Evolutionary conservation across 768 basidiomycete species (phyloP).

Genomic region (Lanmaoa pseudosensibilis): DNA sequence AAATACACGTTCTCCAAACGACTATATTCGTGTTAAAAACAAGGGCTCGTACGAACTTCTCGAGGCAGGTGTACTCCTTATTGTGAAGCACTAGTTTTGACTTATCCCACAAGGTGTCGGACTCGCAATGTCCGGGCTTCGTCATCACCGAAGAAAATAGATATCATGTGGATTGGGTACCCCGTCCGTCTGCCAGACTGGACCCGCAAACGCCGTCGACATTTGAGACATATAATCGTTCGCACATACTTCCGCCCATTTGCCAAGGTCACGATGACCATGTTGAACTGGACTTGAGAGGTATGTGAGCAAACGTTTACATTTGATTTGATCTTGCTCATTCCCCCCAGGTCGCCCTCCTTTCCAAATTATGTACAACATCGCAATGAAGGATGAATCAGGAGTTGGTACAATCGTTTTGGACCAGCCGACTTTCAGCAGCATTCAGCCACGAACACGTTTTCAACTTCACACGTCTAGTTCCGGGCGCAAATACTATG

Average conservation of each 20-base stretch:
- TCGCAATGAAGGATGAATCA: constrained; percentile 65
- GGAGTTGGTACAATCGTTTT: constrained; percentile 71
- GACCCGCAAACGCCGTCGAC: constrained; percentile 55
- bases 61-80: constrained; percentile 45
- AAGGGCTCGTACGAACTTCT: constrained; percentile 75
- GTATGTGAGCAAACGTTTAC: constrained; percentile 37
- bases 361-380: constrained; percentile 90
- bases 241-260: constrained; percentile 71
- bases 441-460: constrained; percentile 75
- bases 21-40: constrained; percentile 68
- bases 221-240: constrained; percentile 66
- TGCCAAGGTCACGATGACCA: constrained; percentile 82
- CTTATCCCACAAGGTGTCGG: constrained; percentile 58
- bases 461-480: constrained; percentile 79
- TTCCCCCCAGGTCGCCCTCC: constrained; percentile 71
- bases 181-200: constrained; percentile 72
- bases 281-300: constrained; percentile 80
- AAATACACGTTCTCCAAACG: constrained; percentile 63
- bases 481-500: constrained; percentile 83
- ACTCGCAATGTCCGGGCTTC: constrained; percentile 82
- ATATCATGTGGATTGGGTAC: constrained; percentile 77
- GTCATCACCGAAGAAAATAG: constrained; percentile 58
- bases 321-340: background rate
- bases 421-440: constrained; percentile 79
- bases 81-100: background rate